phyloP scores from a whole-genome alignment of 192 early-diverging fungal species.

The Helicostylum pulchrum region DNA sequence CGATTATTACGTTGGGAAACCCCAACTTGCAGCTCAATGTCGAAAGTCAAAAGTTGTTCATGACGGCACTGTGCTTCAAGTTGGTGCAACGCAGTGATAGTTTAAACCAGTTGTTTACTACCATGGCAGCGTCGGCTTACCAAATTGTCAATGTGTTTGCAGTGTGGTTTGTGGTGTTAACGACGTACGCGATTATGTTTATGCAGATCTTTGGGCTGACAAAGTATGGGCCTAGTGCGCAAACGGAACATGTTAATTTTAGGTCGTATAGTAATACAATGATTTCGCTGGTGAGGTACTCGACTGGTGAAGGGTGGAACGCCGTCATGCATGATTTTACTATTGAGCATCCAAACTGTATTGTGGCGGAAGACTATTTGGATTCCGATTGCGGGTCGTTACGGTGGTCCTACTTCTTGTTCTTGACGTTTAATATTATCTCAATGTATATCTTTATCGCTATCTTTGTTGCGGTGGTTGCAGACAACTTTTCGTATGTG shows the following conservation, averaged over 20 bases:
- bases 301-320: slow-evolving; percentile 63
- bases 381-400: slow-evolving; percentile 55
- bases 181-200: slow-evolving; percentile 57
- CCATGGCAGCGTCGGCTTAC: slow-evolving; percentile 45
- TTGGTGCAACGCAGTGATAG: slow-evolving; percentile 55
- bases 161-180: slow-evolving; percentile 58
- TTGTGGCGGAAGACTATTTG: slow-evolving; percentile 43
- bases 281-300: slow-evolving; percentile 49
- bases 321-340: slow-evolving; percentile 59
- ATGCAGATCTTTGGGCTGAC: slow-evolving; percentile 62
- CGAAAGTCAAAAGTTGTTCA: slow-evolving; percentile 54
- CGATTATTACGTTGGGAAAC: slow-evolving; percentile 22
- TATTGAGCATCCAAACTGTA: slow-evolving; percentile 50
- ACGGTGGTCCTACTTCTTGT: slow-evolving; percentile 52
- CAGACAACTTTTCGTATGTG: slow-evolving; percentile 61
- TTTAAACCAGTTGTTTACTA: slow-evolving; percentile 59
- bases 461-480: slow-evolving; percentile 61
- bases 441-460: slow-evolving; percentile 66
- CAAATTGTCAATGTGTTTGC: slow-evolving; percentile 54
- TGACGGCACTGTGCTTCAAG: slow-evolving; percentile 54
- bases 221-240: slow-evolving; percentile 44
- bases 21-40: slow-evolving; percentile 35
- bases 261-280: slow-evolving; percentile 42
- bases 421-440: slow-evolving; percentile 58
- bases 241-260: slow-evolving; percentile 50